These are phyloP conservation scores for Didymella glomerata DNA, from an alignment of 2,329 filamentous ascomycete genomes.

Conservation along the genomic window DNA sequence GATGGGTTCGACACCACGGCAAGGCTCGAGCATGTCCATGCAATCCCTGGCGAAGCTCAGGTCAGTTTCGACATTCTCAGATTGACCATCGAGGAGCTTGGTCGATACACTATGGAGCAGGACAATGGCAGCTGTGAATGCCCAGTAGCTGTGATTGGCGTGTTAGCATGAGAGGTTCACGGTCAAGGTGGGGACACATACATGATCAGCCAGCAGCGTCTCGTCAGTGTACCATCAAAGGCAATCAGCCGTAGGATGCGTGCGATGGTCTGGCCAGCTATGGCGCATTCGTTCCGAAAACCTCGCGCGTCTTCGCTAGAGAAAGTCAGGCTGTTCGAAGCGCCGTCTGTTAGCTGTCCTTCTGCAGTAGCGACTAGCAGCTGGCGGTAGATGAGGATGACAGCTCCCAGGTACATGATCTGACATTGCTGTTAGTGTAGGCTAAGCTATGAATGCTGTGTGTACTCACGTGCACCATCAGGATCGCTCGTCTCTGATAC, in stretches of 20 bases:
- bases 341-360: slow-evolving; percentile 39
- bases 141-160: slow-evolving; percentile 42
- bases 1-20: slow-evolving; percentile 44
- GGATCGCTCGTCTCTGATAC: slow-evolving; percentile 46
- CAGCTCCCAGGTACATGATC: slow-evolving; percentile 52
- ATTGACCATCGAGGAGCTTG: slow-evolving; percentile 45
- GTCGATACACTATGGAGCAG: slow-evolving; percentile 48
- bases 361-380: slow-evolving; percentile 46
- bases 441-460: too few relatives aligned
- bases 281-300: slow-evolving; percentile 44
- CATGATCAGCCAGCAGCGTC: slow-evolving; percentile 52
- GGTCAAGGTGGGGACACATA: slow-evolving; percentile 20
- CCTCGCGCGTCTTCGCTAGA: slow-evolving; percentile 37
- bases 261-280: slow-evolving; percentile 49
- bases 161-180: not conserved
- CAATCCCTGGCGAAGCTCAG: slow-evolving; percentile 46
- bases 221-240: slow-evolving; percentile 48
- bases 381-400: slow-evolving; percentile 49
- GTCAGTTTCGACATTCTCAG: slow-evolving; percentile 44
- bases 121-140: slow-evolving; percentile 47
- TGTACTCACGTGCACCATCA: slow-evolving; percentile 49
- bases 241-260: slow-evolving; percentile 47
- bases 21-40: slow-evolving; percentile 48
- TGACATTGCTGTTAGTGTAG: slow-evolving; percentile 15
- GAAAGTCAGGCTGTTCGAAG: slow-evolving; percentile 35